Base-by-base conservation (phyloP, 768 basidiomycete genomes). In the Tylopilus subfusipes region DNA sequence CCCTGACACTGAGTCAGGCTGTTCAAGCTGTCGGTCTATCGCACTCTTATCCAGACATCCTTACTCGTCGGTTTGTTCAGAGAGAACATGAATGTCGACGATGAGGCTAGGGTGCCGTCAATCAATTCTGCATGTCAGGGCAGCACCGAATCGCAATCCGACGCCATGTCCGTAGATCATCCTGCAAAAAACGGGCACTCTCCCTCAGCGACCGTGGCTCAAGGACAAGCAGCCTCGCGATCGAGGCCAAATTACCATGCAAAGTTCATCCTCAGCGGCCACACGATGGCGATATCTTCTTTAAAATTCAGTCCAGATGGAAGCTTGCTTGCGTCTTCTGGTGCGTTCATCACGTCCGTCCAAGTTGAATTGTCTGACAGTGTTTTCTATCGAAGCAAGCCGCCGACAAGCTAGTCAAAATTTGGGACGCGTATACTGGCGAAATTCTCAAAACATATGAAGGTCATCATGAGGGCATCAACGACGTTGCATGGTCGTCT, bases 271-370 rank as follows among this genome's bases (percentile, higher is more conserved):
- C 73, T 95, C 29, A 85, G 82, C 52, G 95, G 92, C n/a, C 96
- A 98, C 67, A 83, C 81, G 18, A 79, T 82, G 68, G 81, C 88
- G 10, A 82, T 98, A 47, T 90, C 94, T 2, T 84, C 90, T 14
- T 72, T 98, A 52, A 91, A 90, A 68, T 98, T 96, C 72, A 93
- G 88, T 64, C 86, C 90, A 30, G 83, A 95, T 70, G 95, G 95
- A 29, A 75, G 76, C 51, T 75, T 82, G 57, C 79, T 98, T 39
- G 93, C 91, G 2, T 94, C 93, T 31, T 83, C 83, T 72, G 88
- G 95, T 97, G 72, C 67, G 84, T 76, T 42, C 55, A 21, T 33
- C 52, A 38, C 34, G 42, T 39, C 52, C 42, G 31, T 52, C 46
- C 9, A 34, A 22, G 48, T 56, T 44, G 50, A 50, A 46, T 27